These are phyloP conservation scores for Agaricus blazei DNA, from an alignment of 768 basidiomycete genomes.

Conservation along the genomic window DNA sequence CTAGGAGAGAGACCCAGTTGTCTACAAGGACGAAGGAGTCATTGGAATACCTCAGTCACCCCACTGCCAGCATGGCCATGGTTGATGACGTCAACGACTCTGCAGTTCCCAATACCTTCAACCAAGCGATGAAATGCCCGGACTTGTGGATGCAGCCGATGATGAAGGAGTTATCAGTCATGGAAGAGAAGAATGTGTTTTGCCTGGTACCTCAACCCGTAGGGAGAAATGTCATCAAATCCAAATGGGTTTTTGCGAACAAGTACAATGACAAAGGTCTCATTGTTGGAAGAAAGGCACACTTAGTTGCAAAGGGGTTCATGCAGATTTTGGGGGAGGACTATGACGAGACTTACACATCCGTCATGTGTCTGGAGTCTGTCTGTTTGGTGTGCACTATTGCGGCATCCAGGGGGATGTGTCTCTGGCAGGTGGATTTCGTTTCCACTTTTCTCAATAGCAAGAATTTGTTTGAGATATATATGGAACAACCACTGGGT, in stretches of 20 bases:
- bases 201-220: slow-evolving; percentile 6
- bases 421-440: slow-evolving; percentile 17
- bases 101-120: not conserved
- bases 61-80: too few relatives aligned
- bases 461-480: slow-evolving; percentile 15
- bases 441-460: slow-evolving; percentile 16
- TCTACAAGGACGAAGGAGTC: too few relatives aligned
- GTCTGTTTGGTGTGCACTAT: slow-evolving; percentile 15
- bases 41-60: too few relatives aligned
- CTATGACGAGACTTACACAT: slow-evolving; percentile 14
- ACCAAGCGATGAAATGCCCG: slow-evolving; percentile 1
- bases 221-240: slow-evolving; percentile 10
- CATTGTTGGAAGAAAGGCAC: slow-evolving; percentile 11
- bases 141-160: slow-evolving; percentile 10
- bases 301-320: slow-evolving; percentile 15
- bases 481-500: slow-evolving; percentile 11
- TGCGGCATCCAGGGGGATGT: slow-evolving; percentile 5
- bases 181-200: not conserved
- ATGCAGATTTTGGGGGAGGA: slow-evolving; percentile 12
- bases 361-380: slow-evolving; percentile 14
- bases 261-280: slow-evolving; percentile 13
- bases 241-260: slow-evolving; percentile 9
- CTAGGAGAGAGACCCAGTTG: too few relatives aligned
- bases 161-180: not conserved
- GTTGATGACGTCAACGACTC: not conserved